Base-by-base conservation (phyloP, 768 basidiomycete species). In the Boletus reticuloceps region DNA sequence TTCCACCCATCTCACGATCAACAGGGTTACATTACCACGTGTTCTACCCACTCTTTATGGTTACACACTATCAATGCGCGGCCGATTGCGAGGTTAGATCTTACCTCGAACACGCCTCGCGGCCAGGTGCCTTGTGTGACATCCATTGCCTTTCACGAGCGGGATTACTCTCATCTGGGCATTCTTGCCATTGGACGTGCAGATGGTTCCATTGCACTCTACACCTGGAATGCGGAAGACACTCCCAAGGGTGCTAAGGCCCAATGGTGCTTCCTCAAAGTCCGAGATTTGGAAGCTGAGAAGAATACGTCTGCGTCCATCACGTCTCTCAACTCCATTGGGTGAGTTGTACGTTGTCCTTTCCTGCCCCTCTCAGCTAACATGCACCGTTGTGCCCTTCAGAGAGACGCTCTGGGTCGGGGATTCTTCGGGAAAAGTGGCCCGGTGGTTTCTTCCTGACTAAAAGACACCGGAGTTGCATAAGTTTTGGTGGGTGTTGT, bases 41-140 rank as follows among this genome's bases (percentile, higher is more conserved):
- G 91, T 59, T 94, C 94, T 3, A 70, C 77, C 25, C 71, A 78
- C 2, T 82, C 82, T 51, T 70, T 97, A 16, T 88, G 83, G 67
- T 71, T 95, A 16, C 91, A 94, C 69, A 96, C 92, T 0, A 80
- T 96, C 73, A 96, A 96, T 64, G 94, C 82, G 0, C 81, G 88
- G 17, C 84, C 81, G 1, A 91, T 97, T 58, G 85, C 85, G 0
- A 79, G 77, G 13, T 68, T 93, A 34, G 86, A 91, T 58, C 75
- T 92, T 2, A 71, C 67, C 5, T 71, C 76, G 22, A 68, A 79
- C 20, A 70, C 74, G 5, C 76, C 77, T 38, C 77, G 78, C 1
- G 51, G 72, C 7, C 77, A 77, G 3, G 59, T 55, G 6, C 80
- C 82, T 0, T 75, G 74, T 5, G 85, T 95, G 51, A 88, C 87